A percentile compares a stretch with the other conserved stretches of the same genome.
phyloP scores from a whole-genome alignment of 345 rosid species.

The Nephelium lappaceum region DNA sequence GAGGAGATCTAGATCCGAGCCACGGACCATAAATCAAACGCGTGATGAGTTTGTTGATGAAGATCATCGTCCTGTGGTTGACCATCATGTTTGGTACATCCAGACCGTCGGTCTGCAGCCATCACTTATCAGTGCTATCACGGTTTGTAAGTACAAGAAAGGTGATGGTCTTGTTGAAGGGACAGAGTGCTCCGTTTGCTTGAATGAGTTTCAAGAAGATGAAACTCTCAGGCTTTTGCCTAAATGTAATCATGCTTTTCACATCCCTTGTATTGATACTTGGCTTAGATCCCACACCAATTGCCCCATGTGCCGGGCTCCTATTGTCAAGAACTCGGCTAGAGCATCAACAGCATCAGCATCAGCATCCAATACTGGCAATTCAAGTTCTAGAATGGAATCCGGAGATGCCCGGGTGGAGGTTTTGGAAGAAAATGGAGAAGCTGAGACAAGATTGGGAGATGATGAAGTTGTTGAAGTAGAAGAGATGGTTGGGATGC shows the following conservation, averaged over 20 bases:
- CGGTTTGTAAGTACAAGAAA: conserved; percentile 49
- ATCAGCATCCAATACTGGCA: conserved; percentile 5
- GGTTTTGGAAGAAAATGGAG: conserved; percentile 28
- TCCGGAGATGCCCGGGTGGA: conserved; percentile 31
- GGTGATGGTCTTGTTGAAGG: conserved; percentile 62
- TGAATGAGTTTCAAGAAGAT: conserved; percentile 69
- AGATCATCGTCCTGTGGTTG: conserved; percentile 44
- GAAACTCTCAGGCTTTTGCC: conserved; percentile 66
- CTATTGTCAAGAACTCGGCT: conserved; percentile 35
- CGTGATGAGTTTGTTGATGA: conserved; percentile 44
- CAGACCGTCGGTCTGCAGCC: conserved; percentile 62
- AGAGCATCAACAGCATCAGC: neutral
- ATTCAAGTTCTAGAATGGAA: neutral
- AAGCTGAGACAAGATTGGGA: conserved; percentile 23
- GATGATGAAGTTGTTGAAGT: conserved; percentile 17
- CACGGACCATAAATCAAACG: conserved; percentile 3
- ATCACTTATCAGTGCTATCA: conserved; percentile 54
- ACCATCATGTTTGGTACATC: conserved; percentile 77
- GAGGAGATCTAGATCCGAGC: conserved; percentile 11
- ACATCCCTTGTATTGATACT: conserved; percentile 67
- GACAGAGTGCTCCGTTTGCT: conserved; percentile 78
- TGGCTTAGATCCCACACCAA: conserved; percentile 76
- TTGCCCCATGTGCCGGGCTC: conserved; percentile 69
- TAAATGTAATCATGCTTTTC: conserved; percentile 81
- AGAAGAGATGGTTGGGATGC: conserved; percentile 23